Evolutionary conservation across 163 green algal genomes (phyloP), one percentile per base, ranked within the genome.

Genomic region (Scenedesmus sp.): DNA sequence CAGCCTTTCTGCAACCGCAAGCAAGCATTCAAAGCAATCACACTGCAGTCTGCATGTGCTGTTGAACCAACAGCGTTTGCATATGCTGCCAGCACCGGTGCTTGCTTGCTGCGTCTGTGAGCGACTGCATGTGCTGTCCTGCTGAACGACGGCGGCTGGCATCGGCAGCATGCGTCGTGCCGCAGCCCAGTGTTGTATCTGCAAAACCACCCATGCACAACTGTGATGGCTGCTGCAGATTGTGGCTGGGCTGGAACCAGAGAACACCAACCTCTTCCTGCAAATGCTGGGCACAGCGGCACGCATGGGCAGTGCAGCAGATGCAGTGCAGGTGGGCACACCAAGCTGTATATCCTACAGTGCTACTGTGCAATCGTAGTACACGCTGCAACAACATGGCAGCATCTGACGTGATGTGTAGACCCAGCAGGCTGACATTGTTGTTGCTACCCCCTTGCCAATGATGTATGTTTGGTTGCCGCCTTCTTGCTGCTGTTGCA

Each of bases 201-300:
- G 34, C 34, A 46, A 46, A 46, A 46, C 34, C 34, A 46, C 0
- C 34, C 34, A 46, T 46, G 34, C 34, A 18, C 18, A 5, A 18
- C 55, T 54, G 18, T 56, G 23, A 56, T 57, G 9, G 23, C n/a
- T 87, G 12, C n/a, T 89, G 66, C 93, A 98, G 96, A 97, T 98
- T 84, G 96, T 98, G 56, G 97, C 97, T 15, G 97, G 97, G 5
- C 86, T 97, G 83, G 97, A 98, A 94, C 96, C 97, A 9, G 97
- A 98, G 87, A 94, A 95, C 54, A 98, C 97, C n/a, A 98, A 98
- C 84, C n/a, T 92, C 0, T 98, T 98, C 87, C 91, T 98, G 88
- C 96, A 98, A 84, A 96, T 97, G 96, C 93, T 98, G 52, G 96
- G 82, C 9, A 79, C 66, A 18, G 95, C 95, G 2, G 94, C 92